Conservation (phyloP, 225 moss, liverwort and hornwort genomes). For the Antitrichia curtipendula region DNA sequence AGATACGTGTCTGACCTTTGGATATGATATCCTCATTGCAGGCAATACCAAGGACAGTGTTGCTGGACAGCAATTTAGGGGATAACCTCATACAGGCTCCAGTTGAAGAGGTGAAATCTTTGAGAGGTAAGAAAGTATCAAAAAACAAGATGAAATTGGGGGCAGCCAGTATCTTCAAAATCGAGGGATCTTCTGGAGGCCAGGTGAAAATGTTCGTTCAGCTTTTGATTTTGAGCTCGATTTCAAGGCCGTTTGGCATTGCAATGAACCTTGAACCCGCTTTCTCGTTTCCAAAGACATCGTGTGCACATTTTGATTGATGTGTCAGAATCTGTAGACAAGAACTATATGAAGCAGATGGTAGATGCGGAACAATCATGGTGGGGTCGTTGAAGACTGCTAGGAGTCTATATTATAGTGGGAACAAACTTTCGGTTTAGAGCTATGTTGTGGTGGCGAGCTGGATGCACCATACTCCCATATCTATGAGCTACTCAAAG, state of each 20-base stretch:
- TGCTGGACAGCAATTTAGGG: slow-evolving; percentile 39
- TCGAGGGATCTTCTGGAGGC: slow-evolving; percentile 51
- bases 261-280: neutral
- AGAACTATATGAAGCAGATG: neutral
- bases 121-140: slow-evolving; percentile 17
- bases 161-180: slow-evolving; percentile 36
- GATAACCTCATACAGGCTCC: slow-evolving; percentile 55
- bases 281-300: neutral
- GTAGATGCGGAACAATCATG: neutral
- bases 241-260: neutral
- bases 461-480: neutral
- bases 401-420: neutral
- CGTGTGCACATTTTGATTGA: neutral
- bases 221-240: neutral
- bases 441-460: neutral
- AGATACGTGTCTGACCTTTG: neutral
- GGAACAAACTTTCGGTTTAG: neutral
- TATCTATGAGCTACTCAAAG: neutral
- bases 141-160: slow-evolving; percentile 3
- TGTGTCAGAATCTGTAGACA: neutral
- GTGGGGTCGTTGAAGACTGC: neutral
- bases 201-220: slow-evolving; percentile 20
- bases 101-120: slow-evolving; percentile 42
- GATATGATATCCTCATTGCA: neutral
- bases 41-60: slow-evolving; percentile 55